phyloP scores from a whole-genome alignment of 352 stramenopile genomes.

The Phytopythium mirpurense region DNA sequence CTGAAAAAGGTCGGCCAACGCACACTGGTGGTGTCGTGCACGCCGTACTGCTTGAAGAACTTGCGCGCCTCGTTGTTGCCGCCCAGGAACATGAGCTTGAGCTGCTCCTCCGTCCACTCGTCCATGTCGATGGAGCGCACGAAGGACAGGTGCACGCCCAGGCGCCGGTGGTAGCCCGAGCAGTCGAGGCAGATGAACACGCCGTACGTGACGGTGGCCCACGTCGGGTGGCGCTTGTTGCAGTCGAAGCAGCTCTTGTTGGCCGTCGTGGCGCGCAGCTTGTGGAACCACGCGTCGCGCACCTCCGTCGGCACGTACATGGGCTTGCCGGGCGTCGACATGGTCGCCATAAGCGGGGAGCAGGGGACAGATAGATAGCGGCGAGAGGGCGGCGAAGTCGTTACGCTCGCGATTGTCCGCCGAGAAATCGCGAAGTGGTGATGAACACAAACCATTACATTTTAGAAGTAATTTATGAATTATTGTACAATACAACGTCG shows the following conservation, averaged over 20 bases:
- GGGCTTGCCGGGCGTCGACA: conserved; percentile 29
- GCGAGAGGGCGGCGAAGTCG: no score
- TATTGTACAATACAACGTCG: no score
- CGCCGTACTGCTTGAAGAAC: conserved; percentile 93
- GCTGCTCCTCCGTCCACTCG: conserved; percentile 93
- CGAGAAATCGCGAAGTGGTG: no score
- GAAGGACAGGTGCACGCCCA: conserved; percentile 94
- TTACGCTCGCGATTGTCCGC: no score
- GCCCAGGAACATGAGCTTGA: conserved; percentile 90
- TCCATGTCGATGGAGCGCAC: conserved; percentile 95
- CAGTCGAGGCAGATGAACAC: conserved; percentile 97
- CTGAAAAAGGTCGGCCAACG: conserved; percentile 5
- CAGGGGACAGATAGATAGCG: no score
- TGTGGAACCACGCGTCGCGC: conserved; percentile 86
- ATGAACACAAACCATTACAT: no score
- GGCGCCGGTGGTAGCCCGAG: conserved; percentile 89
- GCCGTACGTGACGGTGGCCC: conserved; percentile 94
- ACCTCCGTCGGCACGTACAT: conserved; percentile 68
- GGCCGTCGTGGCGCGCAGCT: conserved; percentile 59
- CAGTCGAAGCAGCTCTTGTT: conserved; percentile 96
- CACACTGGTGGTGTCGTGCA: conserved; percentile 84
- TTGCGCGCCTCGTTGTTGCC: conserved; percentile 92
- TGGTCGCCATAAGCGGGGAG: conserved; percentile 6
- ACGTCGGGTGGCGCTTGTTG: conserved; percentile 93
- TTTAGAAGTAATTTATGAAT: no score